phyloP scores from a whole-genome alignment of 768 basidiomycete genomes.

The Leucogyrophana mollusca region DNA sequence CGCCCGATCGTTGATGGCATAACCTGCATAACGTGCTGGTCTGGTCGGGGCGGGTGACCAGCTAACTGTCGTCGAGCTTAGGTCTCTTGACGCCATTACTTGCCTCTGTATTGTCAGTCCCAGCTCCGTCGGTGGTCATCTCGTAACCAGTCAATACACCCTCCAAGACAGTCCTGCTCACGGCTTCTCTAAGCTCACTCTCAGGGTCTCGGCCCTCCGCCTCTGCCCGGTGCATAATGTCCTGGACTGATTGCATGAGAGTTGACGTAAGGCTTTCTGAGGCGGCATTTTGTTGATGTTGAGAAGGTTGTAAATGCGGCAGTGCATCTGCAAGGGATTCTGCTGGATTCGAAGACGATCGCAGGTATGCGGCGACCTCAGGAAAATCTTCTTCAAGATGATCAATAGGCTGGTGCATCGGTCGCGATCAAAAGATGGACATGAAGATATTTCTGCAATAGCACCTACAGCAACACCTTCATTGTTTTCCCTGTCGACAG shows the following conservation, averaged over 20 bases:
- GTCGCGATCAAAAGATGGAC: slow-evolving; percentile 10
- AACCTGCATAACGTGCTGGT: no score
- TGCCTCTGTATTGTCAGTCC: slow-evolving; percentile 4
- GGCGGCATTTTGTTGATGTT: slow-evolving; percentile 64
- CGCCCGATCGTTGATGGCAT: no score
- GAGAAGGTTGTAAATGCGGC: slow-evolving; percentile 42
- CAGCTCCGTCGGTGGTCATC: slow-evolving; percentile 32
- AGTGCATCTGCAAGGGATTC: slow-evolving; percentile 8
- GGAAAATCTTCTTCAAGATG: slow-evolving; percentile 73
- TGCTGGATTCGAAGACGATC: slow-evolving; percentile 31
- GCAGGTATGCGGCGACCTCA: slow-evolving; percentile 61
- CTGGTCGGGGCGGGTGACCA: no score
- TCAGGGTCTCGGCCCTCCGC: slow-evolving; percentile 64
- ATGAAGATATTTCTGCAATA: slow-evolving; percentile 1
- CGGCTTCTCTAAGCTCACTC: slow-evolving; percentile 59
- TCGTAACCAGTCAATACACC: slow-evolving; percentile 63
- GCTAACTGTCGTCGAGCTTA: slow-evolving; percentile 19
- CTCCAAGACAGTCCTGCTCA: slow-evolving; percentile 61
- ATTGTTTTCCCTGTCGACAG: slow-evolving; percentile 56
- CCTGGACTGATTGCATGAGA: slow-evolving; percentile 63
- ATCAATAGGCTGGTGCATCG: slow-evolving; percentile 55
- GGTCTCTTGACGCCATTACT: slow-evolving; percentile 20
- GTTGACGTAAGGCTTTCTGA: slow-evolving; percentile 70
- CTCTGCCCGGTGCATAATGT: slow-evolving; percentile 63
- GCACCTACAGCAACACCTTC: slow-evolving; percentile 74